These are phyloP conservation scores for Dispira simplex DNA, from an alignment of 192 early-diverging fungal species.

Conservation along the genomic window DNA sequence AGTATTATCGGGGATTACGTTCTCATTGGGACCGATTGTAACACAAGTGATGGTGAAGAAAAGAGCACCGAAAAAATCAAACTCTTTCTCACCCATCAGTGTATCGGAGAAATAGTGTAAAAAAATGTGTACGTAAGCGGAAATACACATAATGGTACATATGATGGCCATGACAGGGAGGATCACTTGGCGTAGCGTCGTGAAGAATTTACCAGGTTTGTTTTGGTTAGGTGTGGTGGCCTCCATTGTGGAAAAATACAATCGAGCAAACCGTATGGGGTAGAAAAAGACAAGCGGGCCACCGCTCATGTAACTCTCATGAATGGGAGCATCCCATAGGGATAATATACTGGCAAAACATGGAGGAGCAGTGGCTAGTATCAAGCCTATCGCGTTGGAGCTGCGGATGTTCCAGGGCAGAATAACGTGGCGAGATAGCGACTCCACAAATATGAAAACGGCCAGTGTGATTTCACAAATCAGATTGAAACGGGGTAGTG, in stretches of 20 bases:
- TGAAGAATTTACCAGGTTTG: constrained; percentile 15
- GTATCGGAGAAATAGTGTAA: constrained; percentile 24
- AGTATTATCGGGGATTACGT: not conserved
- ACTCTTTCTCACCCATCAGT: constrained; percentile 17
- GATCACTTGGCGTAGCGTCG: constrained; percentile 20
- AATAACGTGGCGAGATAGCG: constrained; percentile 19
- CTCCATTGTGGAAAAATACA: constrained; percentile 20
- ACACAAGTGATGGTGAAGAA: constrained; percentile 28
- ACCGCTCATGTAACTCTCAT: constrained; percentile 28
- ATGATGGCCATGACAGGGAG: constrained; percentile 22
- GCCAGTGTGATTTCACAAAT: constrained; percentile 21
- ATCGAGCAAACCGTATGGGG: constrained; percentile 23
- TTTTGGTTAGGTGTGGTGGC: constrained; percentile 17
- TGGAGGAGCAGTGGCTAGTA: constrained; percentile 20
- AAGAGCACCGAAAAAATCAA: constrained; percentile 24
- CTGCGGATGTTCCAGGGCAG: constrained; percentile 21
- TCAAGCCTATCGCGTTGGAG: constrained; percentile 17
- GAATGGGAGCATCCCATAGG: constrained; percentile 13
- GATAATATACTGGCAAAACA: constrained; percentile 19
- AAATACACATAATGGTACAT: constrained; percentile 21
- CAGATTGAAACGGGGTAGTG: constrained; percentile 15
- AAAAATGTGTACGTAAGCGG: constrained; percentile 24
- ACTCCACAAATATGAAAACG: constrained; percentile 19
- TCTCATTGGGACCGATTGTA: not conserved
- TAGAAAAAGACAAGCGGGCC: constrained; percentile 30